Base-by-base conservation (phyloP, 768 basidiomycete species). In the Suillus cothurnatus region DNA sequence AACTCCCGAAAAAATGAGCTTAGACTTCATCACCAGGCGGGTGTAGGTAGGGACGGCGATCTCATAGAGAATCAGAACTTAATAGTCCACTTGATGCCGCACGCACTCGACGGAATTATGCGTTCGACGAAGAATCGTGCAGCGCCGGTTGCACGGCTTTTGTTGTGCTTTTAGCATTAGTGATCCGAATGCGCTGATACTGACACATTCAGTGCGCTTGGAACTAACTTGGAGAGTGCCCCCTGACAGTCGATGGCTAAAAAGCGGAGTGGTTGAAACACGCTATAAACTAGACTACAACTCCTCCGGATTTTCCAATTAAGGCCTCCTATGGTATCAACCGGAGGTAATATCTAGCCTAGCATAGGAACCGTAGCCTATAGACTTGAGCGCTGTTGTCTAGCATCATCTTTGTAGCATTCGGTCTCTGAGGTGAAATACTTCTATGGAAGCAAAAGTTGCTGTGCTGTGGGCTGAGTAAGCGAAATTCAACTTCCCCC, bases 381-480 rank as follows among this genome's bases (percentile, higher is more conserved):
- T 31, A 53, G 28, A 32, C 26, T 52, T 52, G 26, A 52, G 26
- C 50, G 26, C 26, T 9, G 50, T 52, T 28, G 17, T 52, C 50
- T 31, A 31, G 50, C 28, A 28, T 31, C 19, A 21, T 32, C 31
- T 55, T 32, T 32, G 17, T 19, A 55, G 14, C 31, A 55, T 32
- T 32, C 11, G 53, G 53, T 5, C 31, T 55, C 19, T 32, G 21
- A 41, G 58, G 58, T 41, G 19, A 26, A 41, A 59, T 41, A 59
- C 55, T 57, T 58, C 56, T 9, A 38, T 38, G 26, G 39, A 39
- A 58, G 57, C 57, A 19, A 28, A 39, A 7, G 36, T 53, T 59
- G 58, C 58, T 59, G 58, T 59, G 58, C 58, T 59, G 21, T 34
- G 11, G 3, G 58, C 39, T 59, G 58, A 59, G 58, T 59, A 41